Conservation (phyloP, 805 yeast genomes). For the Starmera dryadoides region DNA sequence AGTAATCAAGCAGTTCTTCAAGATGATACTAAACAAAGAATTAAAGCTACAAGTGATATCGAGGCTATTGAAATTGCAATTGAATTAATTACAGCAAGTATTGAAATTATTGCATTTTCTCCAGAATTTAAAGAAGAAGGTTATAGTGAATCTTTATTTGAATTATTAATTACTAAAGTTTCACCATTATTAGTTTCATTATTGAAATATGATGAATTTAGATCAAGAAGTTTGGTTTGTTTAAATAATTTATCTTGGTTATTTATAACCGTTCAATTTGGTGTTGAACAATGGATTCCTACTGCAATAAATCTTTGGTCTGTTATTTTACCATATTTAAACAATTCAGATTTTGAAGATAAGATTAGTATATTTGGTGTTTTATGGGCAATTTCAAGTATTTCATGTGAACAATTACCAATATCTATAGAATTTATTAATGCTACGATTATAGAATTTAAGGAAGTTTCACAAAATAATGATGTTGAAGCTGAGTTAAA, state of each 20-base stretch:
- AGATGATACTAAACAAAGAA: conserved; percentile 31
- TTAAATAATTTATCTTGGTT: conserved; percentile 72
- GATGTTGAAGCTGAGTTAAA: conserved; percentile 18
- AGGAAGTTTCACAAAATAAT: conserved; percentile 7
- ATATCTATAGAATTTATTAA: conserved; percentile 22
- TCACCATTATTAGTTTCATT: conserved; percentile 34
- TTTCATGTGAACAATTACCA: conserved; percentile 12
- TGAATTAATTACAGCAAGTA: conserved; percentile 69
- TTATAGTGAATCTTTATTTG: conserved; percentile 10
- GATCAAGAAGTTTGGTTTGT: conserved; percentile 51
- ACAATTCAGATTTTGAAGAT: conserved; percentile 20
- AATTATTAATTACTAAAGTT: conserved; percentile 14
- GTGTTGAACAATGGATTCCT: conserved; percentile 9
- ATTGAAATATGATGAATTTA: conserved; percentile 35
- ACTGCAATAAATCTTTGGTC: conserved; percentile 5
- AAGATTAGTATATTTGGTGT: conserved; percentile 32
- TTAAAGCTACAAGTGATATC: conserved; percentile 41
- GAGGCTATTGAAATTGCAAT: conserved; percentile 64
- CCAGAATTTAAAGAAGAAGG: conserved; percentile 4
- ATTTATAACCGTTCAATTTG: conserved; percentile 11
- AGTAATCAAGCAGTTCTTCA: conserved; percentile 17
- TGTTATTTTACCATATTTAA: conserved; percentile 9
- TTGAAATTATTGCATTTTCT: conserved; percentile 44
- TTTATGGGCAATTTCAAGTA: conserved; percentile 35
- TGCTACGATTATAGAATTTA: conserved; percentile 15